Evolutionary conservation across 2,329 filamentous ascomycete genomes (phyloP).

Genomic region (Orbilia javanica): DNA sequence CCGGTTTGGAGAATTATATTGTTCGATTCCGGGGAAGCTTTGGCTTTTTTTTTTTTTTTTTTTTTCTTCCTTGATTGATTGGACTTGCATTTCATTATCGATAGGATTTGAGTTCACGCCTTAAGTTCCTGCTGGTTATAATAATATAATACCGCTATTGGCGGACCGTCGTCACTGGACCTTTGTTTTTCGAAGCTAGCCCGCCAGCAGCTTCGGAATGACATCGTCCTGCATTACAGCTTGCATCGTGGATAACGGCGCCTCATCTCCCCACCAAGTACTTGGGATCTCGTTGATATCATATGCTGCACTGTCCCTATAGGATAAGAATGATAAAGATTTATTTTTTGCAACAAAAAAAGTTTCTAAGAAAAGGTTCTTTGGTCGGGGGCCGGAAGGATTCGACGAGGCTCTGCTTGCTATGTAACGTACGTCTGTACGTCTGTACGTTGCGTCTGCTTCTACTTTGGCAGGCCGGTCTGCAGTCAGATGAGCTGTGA

Average conservation of each 20-base stretch:
- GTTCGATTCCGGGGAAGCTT: not conserved
- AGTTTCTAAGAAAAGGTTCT: not conserved
- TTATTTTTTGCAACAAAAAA: too few species aligned
- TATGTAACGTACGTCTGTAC: not conserved
- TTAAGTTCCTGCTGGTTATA: not conserved
- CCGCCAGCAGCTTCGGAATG: conserved; percentile 1
- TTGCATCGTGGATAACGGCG: conserved; percentile 5
- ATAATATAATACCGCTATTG: not conserved
- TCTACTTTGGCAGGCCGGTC: not conserved
- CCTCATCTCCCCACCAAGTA: not conserved
- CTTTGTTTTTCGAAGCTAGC: not conserved
- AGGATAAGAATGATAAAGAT: not conserved
- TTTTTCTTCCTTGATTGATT: not conserved
- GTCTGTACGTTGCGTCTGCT: not conserved
- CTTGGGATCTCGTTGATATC: conserved; percentile 29
- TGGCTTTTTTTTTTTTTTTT: too few species aligned
- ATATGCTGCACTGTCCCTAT: conserved; percentile 25
- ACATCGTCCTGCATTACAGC: not conserved
- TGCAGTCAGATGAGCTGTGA: conserved; percentile 45
- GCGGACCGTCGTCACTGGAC: conserved; percentile 22
- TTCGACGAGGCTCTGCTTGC: conserved; percentile 30
- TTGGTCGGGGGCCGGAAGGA: conserved; percentile 11
- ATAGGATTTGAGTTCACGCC: not conserved
- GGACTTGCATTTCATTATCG: conserved; percentile 14
- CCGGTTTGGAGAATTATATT: not conserved